Conservation (phyloP, 2,329 filamentous ascomycete species). For the Bipolaris bicolor region DNA sequence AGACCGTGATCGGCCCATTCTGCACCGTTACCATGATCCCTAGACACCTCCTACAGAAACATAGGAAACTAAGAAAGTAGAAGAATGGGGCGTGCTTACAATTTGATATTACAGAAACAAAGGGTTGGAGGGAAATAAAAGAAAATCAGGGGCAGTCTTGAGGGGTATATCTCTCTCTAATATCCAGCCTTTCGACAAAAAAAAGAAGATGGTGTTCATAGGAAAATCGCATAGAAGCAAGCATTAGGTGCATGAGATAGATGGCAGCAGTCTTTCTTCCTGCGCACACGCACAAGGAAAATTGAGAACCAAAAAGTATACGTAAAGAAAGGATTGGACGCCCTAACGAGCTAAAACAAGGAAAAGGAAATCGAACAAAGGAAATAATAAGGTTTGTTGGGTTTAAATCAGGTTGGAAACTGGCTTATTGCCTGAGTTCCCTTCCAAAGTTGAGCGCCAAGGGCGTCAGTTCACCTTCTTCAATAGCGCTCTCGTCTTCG, state of each 20-base stretch:
- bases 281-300: background rate
- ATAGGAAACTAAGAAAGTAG: background rate
- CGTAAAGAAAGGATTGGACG: constrained; percentile 4
- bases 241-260: constrained; percentile 4
- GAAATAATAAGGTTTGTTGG: constrained; percentile 3
- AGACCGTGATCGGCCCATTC: background rate
- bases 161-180: constrained; percentile 3
- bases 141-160: constrained; percentile 2
- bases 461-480: constrained; percentile 48
- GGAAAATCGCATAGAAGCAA: background rate
- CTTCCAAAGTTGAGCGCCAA: constrained; percentile 43
- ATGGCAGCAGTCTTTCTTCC: background rate
- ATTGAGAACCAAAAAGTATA: background rate
- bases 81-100: background rate
- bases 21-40: background rate
- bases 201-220: background rate
- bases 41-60: background rate
- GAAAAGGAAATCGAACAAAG: constrained; percentile 10
- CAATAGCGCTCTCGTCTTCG: constrained; percentile 56
- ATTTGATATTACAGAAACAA: background rate
- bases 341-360: constrained; percentile 1
- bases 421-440: constrained; percentile 26
- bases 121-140: background rate
- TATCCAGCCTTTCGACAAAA: constrained; percentile 5
- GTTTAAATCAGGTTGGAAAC: background rate